Conservation (phyloP, 2,329 filamentous ascomycete genomes). For the Coniella lustricola region DNA sequence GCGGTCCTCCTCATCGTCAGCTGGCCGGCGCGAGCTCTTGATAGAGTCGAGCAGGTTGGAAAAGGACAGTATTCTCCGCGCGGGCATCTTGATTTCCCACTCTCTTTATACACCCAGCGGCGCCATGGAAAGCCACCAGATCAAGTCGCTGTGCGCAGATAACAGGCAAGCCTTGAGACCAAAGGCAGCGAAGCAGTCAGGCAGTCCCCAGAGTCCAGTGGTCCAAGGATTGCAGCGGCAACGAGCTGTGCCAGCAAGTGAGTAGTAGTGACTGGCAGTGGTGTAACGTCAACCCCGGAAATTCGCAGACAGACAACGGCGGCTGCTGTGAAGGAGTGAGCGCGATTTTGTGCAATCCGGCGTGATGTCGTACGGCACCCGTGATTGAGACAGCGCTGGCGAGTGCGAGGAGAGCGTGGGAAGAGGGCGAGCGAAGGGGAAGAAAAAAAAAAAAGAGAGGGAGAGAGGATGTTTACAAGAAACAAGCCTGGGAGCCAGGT, state of each 20-base stretch:
- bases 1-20: constrained; percentile 18
- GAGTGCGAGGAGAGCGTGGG: not conserved
- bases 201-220: no score
- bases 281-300: not conserved
- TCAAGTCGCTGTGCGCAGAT: not conserved
- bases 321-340: not conserved
- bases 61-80: constrained; percentile 24
- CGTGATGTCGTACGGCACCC: not conserved
- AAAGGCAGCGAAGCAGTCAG: not conserved
- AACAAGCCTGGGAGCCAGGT: not conserved
- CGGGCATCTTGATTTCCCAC: constrained; percentile 18
- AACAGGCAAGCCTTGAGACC: not conserved
- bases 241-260: no score
- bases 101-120: constrained; percentile 17
- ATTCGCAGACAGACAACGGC: not conserved
- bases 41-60: constrained; percentile 27
- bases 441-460: not conserved
- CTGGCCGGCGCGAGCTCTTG: constrained; percentile 21
- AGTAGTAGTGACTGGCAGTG: no score
- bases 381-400: not conserved
- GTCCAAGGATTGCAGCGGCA: not conserved
- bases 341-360: not conserved
- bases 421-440: no score
- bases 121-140: constrained; percentile 9
- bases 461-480: constrained; percentile 8